Conservation (phyloP, 257 asterid genomes). For the Solanum virginianum region DNA sequence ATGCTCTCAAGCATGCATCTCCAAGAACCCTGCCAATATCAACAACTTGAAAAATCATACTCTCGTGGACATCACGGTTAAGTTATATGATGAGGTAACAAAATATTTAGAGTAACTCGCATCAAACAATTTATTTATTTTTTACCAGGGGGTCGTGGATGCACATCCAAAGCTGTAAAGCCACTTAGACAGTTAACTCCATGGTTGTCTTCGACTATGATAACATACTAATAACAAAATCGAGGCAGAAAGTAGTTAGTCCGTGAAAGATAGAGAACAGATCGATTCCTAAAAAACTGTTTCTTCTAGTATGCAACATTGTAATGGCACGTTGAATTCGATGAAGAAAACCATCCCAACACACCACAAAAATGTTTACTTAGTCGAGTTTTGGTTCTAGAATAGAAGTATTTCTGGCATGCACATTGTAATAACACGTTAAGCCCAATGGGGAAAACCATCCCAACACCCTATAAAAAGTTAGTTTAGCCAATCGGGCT, state of each 20-base stretch:
- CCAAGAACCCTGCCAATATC: constrained; percentile 18
- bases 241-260: background rate
- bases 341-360: background rate
- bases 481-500: background rate
- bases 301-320: background rate
- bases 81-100: background rate
- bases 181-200: constrained; percentile 15
- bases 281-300: background rate
- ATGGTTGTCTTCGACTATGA: constrained; percentile 7
- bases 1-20: constrained; percentile 16
- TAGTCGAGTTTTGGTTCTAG: background rate
- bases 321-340: background rate
- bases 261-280: background rate
- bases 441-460: background rate
- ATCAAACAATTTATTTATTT: background rate
- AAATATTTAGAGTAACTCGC: background rate
- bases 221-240: constrained; percentile 6
- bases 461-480: background rate
- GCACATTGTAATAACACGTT: too few relatives aligned
- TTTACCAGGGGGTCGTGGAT: constrained; percentile 16
- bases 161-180: constrained; percentile 20
- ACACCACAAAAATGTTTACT: background rate
- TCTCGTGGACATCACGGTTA: background rate
- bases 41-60: background rate
- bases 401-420: too few relatives aligned